A percentile compares a stretch with the other conserved stretches of the same genome.
phyloP scores from a whole-genome alignment of 129 eudicot species.

The Scalesia atractyloides region DNA sequence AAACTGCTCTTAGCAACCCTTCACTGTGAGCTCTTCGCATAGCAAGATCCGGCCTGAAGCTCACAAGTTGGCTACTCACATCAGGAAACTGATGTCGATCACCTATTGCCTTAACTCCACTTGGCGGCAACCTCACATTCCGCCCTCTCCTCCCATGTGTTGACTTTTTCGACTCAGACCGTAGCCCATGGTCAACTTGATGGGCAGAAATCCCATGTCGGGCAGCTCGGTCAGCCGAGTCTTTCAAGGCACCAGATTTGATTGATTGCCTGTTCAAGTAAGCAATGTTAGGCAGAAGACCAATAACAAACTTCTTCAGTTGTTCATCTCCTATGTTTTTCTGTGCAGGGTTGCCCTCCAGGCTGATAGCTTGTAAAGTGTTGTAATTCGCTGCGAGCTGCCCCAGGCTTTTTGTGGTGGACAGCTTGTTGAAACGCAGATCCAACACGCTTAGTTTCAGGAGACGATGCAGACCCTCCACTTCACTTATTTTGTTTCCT shows the following conservation, averaged over 20 bases:
- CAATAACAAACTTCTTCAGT: slow-evolving; percentile 66
- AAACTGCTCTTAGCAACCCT: slow-evolving; percentile 62
- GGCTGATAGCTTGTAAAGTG: slow-evolving; percentile 88
- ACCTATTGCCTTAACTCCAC: slow-evolving; percentile 49
- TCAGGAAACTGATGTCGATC: slow-evolving; percentile 45
- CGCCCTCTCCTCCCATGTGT: slow-evolving; percentile 58
- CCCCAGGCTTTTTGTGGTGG: slow-evolving; percentile 82
- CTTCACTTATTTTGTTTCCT: slow-evolving; percentile 95
- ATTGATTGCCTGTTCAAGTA: slow-evolving; percentile 78
- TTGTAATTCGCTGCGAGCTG: slow-evolving; percentile 95
- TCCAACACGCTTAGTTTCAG: slow-evolving; percentile 77
- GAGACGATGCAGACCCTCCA: slow-evolving; percentile 96
- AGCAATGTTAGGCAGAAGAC: slow-evolving; percentile 81
- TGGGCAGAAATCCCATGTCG: slow-evolving; percentile 63
- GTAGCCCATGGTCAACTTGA: slow-evolving; percentile 61
- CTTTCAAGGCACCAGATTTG: slow-evolving; percentile 70
- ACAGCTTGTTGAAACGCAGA: slow-evolving; percentile 92
- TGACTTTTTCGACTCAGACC: slow-evolving; percentile 58
- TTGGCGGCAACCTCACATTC: slow-evolving; percentile 62
- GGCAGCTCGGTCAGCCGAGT: slow-evolving; percentile 71
- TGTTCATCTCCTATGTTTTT: slow-evolving; percentile 95
- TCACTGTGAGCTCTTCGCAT: slow-evolving; percentile 70
- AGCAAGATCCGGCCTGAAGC: slow-evolving; percentile 53
- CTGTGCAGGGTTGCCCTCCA: slow-evolving; percentile 97
- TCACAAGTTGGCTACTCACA: slow-evolving; percentile 44